phyloP scores from a whole-genome alignment of 163 green algal genomes.

The Scenedesmus sp. region DNA sequence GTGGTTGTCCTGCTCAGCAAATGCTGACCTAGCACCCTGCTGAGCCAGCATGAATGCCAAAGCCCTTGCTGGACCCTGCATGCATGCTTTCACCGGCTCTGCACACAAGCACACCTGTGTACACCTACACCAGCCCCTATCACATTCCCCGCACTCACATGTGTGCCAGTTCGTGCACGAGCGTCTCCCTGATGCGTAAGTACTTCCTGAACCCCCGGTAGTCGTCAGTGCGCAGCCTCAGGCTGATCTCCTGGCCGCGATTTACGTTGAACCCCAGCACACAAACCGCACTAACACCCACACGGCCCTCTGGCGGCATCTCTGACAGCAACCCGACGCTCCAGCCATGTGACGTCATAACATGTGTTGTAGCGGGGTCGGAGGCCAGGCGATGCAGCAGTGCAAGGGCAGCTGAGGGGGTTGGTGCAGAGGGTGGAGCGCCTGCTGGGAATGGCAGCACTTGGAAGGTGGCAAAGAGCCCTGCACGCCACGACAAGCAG shows the following conservation, averaged over 20 bases:
- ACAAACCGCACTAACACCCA: constrained; percentile 76
- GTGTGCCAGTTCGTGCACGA: constrained; percentile 94
- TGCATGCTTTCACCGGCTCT: no score
- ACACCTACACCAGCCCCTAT: no score
- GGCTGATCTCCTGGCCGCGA: constrained; percentile 78
- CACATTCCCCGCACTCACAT: constrained; percentile 72
- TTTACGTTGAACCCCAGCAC: constrained; percentile 92
- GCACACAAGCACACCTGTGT: no score
- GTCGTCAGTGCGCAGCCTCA: constrained; percentile 92
- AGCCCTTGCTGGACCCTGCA: no score
- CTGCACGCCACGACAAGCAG: background rate
- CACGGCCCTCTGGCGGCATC: constrained; percentile 83
- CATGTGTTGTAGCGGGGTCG: constrained; percentile 71
- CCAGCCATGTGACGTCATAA: constrained; percentile 75
- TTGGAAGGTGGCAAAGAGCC: constrained; percentile 42
- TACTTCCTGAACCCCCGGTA: constrained; percentile 85
- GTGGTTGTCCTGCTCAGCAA: no score
- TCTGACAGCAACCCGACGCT: constrained; percentile 75
- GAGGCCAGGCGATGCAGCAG: constrained; percentile 62
- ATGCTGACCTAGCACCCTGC: no score
- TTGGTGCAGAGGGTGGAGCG: background rate
- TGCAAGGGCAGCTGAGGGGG: constrained; percentile 2
- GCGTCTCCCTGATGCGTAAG: constrained; percentile 82
- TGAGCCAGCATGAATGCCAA: no score
- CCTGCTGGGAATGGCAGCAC: background rate